Evolutionary conservation across 208 protist genomes (phyloP).

Genomic region (Wallacemonas rigidus): DNA sequence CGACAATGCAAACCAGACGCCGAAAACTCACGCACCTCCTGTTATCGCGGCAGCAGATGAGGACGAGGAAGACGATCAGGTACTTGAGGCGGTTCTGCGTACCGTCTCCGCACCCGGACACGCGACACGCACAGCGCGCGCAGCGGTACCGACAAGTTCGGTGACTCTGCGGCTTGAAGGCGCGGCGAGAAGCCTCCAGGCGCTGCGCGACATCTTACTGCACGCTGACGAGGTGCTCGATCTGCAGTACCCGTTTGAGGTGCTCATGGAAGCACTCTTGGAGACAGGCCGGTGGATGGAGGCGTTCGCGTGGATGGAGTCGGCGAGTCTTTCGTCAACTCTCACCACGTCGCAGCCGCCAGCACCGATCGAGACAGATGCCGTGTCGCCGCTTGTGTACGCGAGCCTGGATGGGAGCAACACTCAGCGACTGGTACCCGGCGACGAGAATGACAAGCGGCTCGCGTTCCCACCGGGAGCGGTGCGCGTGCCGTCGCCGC

Average conservation of each 20-base stretch:
- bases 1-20: no score
- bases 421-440: neutral
- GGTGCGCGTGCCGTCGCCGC: slow-evolving; percentile 3
- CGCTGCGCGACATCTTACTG: neutral
- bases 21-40: no score
- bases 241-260: slow-evolving; percentile 12
- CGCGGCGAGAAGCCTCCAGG: neutral
- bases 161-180: neutral
- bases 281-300: slow-evolving; percentile 8
- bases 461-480: neutral
- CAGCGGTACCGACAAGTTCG: neutral
- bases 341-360: neutral
- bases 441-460: neutral
- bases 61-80: no score
- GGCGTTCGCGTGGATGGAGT: slow-evolving; percentile 14
- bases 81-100: no score
- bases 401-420: slow-evolving; percentile 9
- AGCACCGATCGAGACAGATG: neutral
- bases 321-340: neutral
- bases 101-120: neutral
- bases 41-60: no score
- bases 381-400: neutral
- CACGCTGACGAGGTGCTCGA: neutral
- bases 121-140: neutral
- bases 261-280: neutral